A percentile compares a stretch with the other conserved stretches of the same genome.
phyloP scores from a whole-genome alignment of 345 rosid species.

The Iberis pinnata region DNA sequence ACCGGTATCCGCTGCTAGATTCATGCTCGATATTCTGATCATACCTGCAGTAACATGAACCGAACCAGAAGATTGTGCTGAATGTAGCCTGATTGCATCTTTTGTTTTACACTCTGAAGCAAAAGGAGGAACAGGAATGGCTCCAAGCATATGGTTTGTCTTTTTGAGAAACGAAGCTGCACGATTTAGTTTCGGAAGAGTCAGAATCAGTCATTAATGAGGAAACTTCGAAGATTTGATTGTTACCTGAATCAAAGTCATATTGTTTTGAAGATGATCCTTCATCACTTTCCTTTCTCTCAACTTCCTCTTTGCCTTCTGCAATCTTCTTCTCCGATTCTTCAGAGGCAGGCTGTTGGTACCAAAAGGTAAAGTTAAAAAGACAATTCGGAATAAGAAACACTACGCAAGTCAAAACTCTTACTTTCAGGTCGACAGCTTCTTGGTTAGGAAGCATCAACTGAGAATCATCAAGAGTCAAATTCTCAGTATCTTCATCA shows the following conservation, averaged over 20 bases:
- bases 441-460: constrained; percentile 28
- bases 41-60: constrained; percentile 69
- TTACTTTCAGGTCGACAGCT: constrained; percentile 35
- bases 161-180: constrained; percentile 54
- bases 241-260: constrained; percentile 52
- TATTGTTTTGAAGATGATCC: constrained; percentile 53
- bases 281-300: constrained; percentile 26
- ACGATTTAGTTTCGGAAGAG: neutral
- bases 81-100: constrained; percentile 44
- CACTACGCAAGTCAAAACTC: neutral
- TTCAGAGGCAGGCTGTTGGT: constrained; percentile 37
- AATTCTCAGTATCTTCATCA: constrained; percentile 34
- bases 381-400: neutral
- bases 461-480: constrained; percentile 49
- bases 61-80: constrained; percentile 64
- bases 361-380: constrained; percentile 12
- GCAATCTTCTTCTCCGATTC: constrained; percentile 33
- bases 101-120: constrained; percentile 68
- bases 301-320: constrained; percentile 32
- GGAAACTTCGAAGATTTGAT: neutral
- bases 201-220: constrained; percentile 2
- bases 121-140: constrained; percentile 60
- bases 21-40: constrained; percentile 53
- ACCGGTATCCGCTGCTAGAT: constrained; percentile 1
- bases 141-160: constrained; percentile 73